phyloP scores from a whole-genome alignment of 73 alveolate species.

The Paramecium bursaria region DNA sequence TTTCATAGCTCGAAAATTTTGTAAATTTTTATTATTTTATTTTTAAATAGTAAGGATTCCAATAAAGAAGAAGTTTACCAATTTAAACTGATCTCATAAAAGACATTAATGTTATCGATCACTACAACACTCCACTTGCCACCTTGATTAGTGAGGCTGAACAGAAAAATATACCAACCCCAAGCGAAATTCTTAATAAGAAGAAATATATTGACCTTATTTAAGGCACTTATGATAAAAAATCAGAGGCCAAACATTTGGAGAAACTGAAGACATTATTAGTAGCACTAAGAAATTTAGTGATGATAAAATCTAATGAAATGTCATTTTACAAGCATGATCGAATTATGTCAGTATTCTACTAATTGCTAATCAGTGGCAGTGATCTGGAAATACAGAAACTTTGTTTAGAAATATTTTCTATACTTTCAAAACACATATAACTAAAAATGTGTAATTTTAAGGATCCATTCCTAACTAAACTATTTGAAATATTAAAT shows the following conservation, averaged over 20 bases:
- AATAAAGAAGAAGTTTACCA: background rate
- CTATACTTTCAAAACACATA: conserved; percentile 58
- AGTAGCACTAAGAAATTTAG: conserved; percentile 63
- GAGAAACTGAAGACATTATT: conserved; percentile 60
- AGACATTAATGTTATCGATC: conserved; percentile 10
- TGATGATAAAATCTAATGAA: conserved; percentile 66
- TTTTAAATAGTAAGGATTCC: background rate
- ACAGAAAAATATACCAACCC: background rate
- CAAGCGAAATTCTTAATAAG: conserved; percentile 27
- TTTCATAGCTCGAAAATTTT: conserved; percentile 21
- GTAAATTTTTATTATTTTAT: background rate
- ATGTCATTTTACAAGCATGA: conserved; percentile 52
- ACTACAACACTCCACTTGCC: conserved; percentile 35
- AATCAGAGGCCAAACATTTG: conserved; percentile 49
- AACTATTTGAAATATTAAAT: conserved; percentile 63
- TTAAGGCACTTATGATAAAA: conserved; percentile 42
- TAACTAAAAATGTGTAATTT: conserved; percentile 14
- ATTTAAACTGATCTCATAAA: conserved; percentile 26
- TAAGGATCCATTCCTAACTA: conserved; percentile 20
- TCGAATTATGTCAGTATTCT: conserved; percentile 37
- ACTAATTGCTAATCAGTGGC: conserved; percentile 41
- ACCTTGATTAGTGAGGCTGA: conserved; percentile 3
- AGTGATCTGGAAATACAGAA: conserved; percentile 56
- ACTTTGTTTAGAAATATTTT: conserved; percentile 56
- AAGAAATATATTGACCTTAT: conserved; percentile 42